Percentiles rank a stretch among this genome's conserved stretches.
Evolutionary conservation across 805 yeast genomes (phyloP).

Genomic region (Starmerella kuoi): DNA sequence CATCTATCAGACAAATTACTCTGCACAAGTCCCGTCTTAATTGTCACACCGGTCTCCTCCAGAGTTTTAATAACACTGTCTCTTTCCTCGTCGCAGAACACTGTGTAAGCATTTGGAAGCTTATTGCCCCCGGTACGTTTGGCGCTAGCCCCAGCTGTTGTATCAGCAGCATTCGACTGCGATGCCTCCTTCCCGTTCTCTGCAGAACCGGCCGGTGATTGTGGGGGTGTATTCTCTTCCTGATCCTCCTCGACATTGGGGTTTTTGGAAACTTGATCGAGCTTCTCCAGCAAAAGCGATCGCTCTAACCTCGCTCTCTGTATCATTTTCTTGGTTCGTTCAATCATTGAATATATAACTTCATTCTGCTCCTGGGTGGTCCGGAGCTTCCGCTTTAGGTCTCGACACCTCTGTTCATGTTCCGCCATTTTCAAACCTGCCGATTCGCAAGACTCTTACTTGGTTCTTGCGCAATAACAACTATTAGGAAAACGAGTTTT

Average conservation of each 20-base stretch:
- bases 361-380: slow-evolving; percentile 73
- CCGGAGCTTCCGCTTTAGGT: slow-evolving; percentile 51
- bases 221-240: slow-evolving; percentile 14
- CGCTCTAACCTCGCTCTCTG: slow-evolving; percentile 75
- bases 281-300: slow-evolving; percentile 61
- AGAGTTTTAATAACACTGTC: slow-evolving; percentile 52
- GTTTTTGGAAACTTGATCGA: slow-evolving; percentile 36
- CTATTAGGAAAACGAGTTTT: too few relatives aligned
- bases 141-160: background rate
- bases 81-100: slow-evolving; percentile 78
- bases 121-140: slow-evolving; percentile 6
- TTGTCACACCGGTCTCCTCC: slow-evolving; percentile 26
- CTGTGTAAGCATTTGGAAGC: slow-evolving; percentile 57
- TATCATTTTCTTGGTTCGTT: slow-evolving; percentile 62
- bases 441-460: too few relatives aligned
- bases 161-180: too few relatives aligned
- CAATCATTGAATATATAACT: slow-evolving; percentile 58
- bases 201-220: slow-evolving; percentile 9
- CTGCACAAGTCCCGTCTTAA: slow-evolving; percentile 12
- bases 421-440: too few relatives aligned
- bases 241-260: slow-evolving; percentile 7
- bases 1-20: slow-evolving; percentile 47
- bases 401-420: slow-evolving; percentile 65
- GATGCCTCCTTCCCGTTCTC: background rate
- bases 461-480: too few relatives aligned